These are phyloP conservation scores for Ustilago xerochloae DNA, from an alignment of 1,284 basidiomycete genomes.

Conservation along the genomic window DNA sequence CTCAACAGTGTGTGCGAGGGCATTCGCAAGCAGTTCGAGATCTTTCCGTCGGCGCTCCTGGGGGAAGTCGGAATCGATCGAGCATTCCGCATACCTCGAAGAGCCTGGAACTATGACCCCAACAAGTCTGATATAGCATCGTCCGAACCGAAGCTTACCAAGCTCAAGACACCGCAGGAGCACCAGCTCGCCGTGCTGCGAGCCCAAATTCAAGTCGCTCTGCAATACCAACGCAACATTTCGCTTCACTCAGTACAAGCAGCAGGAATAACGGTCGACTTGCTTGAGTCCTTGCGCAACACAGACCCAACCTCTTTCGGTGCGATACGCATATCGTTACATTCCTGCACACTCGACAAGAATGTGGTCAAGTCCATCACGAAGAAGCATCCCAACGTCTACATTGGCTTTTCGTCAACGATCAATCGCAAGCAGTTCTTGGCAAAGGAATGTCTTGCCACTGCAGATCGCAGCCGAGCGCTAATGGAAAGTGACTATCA, in stretches of 20 bases:
- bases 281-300: constrained; percentile 44
- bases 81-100: constrained; percentile 57
- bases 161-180: constrained; percentile 55
- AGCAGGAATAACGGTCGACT: constrained; percentile 49
- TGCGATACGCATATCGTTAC: constrained; percentile 51
- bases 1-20: constrained; percentile 30
- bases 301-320: constrained; percentile 28
- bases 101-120: constrained; percentile 41
- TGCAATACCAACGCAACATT: constrained; percentile 51
- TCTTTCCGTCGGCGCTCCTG: constrained; percentile 53
- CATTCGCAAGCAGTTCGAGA: constrained; percentile 38
- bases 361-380: constrained; percentile 52
- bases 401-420: constrained; percentile 60
- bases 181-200: constrained; percentile 59
- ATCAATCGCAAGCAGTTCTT: constrained; percentile 59
- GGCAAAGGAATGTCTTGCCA: constrained; percentile 38
- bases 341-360: constrained; percentile 63
- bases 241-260: constrained; percentile 64
- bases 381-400: constrained; percentile 56
- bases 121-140: not conserved
- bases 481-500: constrained; percentile 62
- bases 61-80: constrained; percentile 65
- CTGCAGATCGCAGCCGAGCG: constrained; percentile 37
- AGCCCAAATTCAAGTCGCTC: constrained; percentile 56
- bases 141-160: constrained; percentile 33